A percentile compares a stretch with the other conserved stretches of the same genome.
Evolutionary conservation across 139 green algal species (phyloP).

Genomic region (Micractinium conductrix): DNA sequence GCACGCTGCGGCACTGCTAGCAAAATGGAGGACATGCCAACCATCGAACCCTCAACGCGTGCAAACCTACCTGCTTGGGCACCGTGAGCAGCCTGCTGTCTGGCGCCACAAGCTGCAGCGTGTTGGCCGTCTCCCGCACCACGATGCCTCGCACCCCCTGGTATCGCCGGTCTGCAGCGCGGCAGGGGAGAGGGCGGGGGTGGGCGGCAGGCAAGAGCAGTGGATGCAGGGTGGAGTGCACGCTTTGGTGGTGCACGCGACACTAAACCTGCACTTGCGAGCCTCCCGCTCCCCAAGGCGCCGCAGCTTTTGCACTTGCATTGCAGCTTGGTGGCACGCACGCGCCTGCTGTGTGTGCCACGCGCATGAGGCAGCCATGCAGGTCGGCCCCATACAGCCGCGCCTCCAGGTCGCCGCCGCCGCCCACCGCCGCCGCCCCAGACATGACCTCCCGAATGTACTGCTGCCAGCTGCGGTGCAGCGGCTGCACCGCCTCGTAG

Average conservation of each 20-base stretch:
- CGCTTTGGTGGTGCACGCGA: too few species aligned
- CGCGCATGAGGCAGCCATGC: slow-evolving; percentile 33
- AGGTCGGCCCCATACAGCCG: slow-evolving; percentile 29
- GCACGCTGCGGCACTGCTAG: too few species aligned
- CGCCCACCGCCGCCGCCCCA: neutral
- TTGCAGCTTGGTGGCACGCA: too few species aligned
- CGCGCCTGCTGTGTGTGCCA: neutral
- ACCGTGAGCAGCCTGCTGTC: slow-evolving; percentile 8
- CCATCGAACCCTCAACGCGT: too few species aligned
- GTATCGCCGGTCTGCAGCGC: slow-evolving; percentile 7
- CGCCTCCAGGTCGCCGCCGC: neutral
- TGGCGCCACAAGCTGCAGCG: slow-evolving; percentile 22
- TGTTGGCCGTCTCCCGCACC: slow-evolving; percentile 30
- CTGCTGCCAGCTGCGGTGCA: slow-evolving; percentile 40
- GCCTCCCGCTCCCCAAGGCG: too few species aligned
- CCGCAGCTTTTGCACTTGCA: too few species aligned
- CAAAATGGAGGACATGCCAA: too few species aligned
- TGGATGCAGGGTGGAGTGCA: neutral
- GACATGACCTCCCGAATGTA: slow-evolving; percentile 32
- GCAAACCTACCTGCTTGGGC: slow-evolving; percentile 17
- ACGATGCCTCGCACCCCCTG: slow-evolving; percentile 23
- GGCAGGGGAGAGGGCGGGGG: neutral
- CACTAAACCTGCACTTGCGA: too few species aligned
- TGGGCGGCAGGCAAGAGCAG: neutral
- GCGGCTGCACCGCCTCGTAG: slow-evolving; percentile 26